Base-by-base conservation (phyloP, 768 basidiomycete species). In the Suillus occidentalis region DNA sequence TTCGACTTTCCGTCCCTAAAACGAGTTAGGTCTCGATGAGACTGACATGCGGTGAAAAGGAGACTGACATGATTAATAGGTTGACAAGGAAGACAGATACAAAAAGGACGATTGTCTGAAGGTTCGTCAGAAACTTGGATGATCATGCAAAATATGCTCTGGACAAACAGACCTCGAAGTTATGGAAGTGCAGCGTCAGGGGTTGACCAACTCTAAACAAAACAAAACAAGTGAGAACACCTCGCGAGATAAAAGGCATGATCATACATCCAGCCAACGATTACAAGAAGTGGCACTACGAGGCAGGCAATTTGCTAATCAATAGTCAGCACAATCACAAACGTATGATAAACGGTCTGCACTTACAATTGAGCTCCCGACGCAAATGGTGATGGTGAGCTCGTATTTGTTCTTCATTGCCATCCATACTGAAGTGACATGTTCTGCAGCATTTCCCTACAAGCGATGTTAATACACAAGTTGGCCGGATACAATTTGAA, bases 51-150 rank as follows among this genome's bases (percentile, higher is more conserved):
- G 3, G 43, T 58, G 50, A 13, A 18, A 49, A 59, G 45, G 34
- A 42, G 45, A 82, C 87, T 55, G 65, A 86, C 87, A 88, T 87
- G 66, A 94, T 84, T 12, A 96, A 83, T 8, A 94, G 86, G 77
- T 94, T 94, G 66, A 94, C 92, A 36, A 97, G 87, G 62, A 97
- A 76, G 31, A 97, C 92, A 3, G 94, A 93, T 16, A 92, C 90
- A 75, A 96, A 96, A 64, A 97, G 82, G 36, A 86, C 79, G 65
- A 95, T 86, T 6, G 95, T 97, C 87, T 91, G 72, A 58, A 31
- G 37, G 62, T 22, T 28, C 63, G 36, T 65, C n/a, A 68, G 62
- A 37, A 9, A 22, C 4, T 20, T 40, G 10, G 9, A 28, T 16
- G 25, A 36, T n/a, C 16, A 1, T 31, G 31, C 14, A 10, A 13